Percentiles rank a stretch among this genome's conserved stretches.
Conservation (phyloP, 805 yeast species). For the Peterozyma xylosa region DNA sequence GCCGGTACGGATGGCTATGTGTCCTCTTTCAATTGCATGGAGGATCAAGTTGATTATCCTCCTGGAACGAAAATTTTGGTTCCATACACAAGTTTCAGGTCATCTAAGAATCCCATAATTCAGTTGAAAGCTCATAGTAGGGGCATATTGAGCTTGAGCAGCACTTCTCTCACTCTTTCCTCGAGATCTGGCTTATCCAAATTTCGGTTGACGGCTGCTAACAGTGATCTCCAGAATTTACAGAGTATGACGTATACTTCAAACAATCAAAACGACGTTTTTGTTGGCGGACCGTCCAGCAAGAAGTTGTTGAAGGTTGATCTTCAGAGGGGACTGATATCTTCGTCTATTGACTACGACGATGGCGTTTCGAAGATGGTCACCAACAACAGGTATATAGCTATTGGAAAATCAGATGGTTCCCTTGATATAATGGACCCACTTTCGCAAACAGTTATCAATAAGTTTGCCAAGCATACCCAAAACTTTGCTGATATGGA, state of each 20-base stretch:
- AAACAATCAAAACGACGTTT: conserved; percentile 31
- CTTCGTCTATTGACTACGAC: conserved; percentile 30
- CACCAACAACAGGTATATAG: conserved; percentile 43
- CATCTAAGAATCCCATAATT: conserved; percentile 40
- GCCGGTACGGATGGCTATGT: conserved; percentile 61
- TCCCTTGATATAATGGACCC: conserved; percentile 60
- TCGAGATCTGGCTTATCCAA: conserved; percentile 48
- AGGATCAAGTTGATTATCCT: conserved; percentile 1
- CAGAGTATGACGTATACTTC: conserved; percentile 33
- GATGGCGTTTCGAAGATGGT: conserved; percentile 40
- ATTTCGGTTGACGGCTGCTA: conserved; percentile 15
- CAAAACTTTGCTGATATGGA: conserved; percentile 59
- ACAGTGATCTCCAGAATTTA: conserved; percentile 25
- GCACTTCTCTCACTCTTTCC: conserved; percentile 42
- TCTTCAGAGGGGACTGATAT: conserved; percentile 26
- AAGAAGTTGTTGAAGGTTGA: conserved; percentile 34
- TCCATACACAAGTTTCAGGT: conserved; percentile 52
- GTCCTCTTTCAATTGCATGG: conserved; percentile 20
- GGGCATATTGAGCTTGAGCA: conserved; percentile 53
- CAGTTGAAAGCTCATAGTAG: conserved; percentile 47
- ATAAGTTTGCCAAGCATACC: conserved; percentile 52
- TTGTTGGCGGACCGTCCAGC: conserved; percentile 32
- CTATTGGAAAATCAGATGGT: conserved; percentile 55
- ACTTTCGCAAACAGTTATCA: conserved; percentile 33
- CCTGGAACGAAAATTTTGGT: conserved; percentile 26